Percentiles rank a stretch among this genome's conserved stretches.
These are phyloP conservation scores for Trichosporon faecale DNA, from an alignment of 1,284 basidiomycete species.

Conservation along the genomic window DNA sequence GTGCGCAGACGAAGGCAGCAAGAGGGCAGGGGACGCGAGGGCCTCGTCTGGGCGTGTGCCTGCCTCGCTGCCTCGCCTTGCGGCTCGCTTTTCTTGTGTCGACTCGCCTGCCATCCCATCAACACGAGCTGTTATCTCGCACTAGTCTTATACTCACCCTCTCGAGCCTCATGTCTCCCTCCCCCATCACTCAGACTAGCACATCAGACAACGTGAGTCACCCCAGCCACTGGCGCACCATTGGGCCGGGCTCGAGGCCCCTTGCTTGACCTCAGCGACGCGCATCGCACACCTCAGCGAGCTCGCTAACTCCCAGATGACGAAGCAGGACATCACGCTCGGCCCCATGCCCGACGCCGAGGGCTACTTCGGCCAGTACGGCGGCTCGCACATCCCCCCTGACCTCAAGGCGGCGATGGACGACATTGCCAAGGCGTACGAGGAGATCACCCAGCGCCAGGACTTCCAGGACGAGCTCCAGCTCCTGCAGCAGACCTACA, in stretches of 20 bases:
- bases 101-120: not conserved
- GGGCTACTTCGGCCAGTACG: conserved; percentile 28
- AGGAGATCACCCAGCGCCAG: conserved; percentile 22
- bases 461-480: conserved; percentile 27
- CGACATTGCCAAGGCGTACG: conserved; percentile 24
- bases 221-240: not conserved
- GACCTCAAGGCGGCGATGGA: conserved; percentile 26
- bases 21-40: not conserved
- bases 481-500: conserved; percentile 21
- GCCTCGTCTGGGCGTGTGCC: not conserved
- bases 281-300: not conserved
- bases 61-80: not conserved
- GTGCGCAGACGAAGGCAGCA: not conserved
- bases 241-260: not conserved
- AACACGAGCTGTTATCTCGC: not conserved
- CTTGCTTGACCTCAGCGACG: not conserved
- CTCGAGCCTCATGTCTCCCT: not conserved
- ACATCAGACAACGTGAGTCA: not conserved
- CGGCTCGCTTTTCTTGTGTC: not conserved
- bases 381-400: conserved; percentile 23
- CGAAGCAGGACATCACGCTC: conserved; percentile 12
- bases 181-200: not conserved
- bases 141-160: not conserved
- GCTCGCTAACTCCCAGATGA: conserved; percentile 12
- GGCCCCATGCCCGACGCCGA: conserved; percentile 28